Conservation (phyloP, 257 asterid species). For the Penstemon davidsonii region DNA sequence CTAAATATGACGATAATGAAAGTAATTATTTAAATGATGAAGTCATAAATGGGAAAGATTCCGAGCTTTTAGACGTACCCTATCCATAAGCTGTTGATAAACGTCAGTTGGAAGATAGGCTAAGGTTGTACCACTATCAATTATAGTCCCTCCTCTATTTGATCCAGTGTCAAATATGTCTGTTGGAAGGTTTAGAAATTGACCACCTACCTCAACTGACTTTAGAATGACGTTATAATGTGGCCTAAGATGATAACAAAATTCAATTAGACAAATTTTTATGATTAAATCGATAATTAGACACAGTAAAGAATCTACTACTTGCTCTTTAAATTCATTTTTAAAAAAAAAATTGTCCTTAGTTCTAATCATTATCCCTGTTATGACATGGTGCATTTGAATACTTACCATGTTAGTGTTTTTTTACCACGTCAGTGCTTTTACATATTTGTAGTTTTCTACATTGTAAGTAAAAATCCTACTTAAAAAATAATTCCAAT, state of each 20-base stretch:
- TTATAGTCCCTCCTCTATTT: constrained; percentile 62
- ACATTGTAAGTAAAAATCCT: no score
- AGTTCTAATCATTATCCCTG: background rate
- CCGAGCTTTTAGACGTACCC: constrained; percentile 39
- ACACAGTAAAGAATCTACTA: background rate
- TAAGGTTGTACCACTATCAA: constrained; percentile 94
- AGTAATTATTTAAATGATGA: constrained; percentile 17
- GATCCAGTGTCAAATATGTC: constrained; percentile 42
- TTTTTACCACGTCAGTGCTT: background rate
- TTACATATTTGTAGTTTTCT: background rate
- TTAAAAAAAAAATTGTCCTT: background rate
- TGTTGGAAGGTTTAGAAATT: constrained; percentile 56
- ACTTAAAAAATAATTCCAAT: constrained; percentile 14
- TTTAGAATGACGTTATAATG: constrained; percentile 73
- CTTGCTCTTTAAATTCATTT: background rate
- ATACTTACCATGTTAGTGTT: background rate
- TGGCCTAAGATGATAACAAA: constrained; percentile 45
- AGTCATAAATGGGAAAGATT: background rate
- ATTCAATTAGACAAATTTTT: background rate
- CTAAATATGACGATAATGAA: constrained; percentile 24
- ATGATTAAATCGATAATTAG: background rate
- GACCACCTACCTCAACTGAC: constrained; percentile 81
- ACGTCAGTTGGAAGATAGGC: constrained; percentile 81
- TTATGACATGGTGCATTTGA: background rate
- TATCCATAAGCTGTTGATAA: constrained; percentile 48